Evolutionary conservation across 2,329 filamentous ascomycete species (phyloP), one percentile per base, ranked within the genome.

Genomic region (Diaporthe nobilis): DNA sequence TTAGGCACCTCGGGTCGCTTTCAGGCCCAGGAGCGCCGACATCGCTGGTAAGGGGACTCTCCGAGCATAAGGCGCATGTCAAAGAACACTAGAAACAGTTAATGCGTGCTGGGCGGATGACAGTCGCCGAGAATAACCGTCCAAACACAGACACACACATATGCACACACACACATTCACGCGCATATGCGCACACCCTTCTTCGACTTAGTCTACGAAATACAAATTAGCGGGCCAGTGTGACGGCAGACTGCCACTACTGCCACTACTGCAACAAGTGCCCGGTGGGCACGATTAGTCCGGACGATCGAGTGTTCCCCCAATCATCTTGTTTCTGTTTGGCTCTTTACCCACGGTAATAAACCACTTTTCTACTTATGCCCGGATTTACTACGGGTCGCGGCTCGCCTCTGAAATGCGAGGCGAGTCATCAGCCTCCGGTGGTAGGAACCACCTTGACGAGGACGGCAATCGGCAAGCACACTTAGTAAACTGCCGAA

Each of bases 271-370:
- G 20, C 67, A 37, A 34, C 72, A 42, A 55, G n/a, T 55, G 34
- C 31, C 65, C 49, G 42, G 31, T 74, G 49, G 72, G 57, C 49
- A 60, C 49, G 22, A 6, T 49, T 65, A 55, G 75, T 42, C 55
- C 72, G 39, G 72, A 47, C 65, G 58, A 61, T 67, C 65, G 49
- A 44, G 42, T 37, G 17, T 20, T 58, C 4, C 28, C 39, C 75
- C 75, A 76, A 76, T 76, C 63, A 76, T 49, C 34, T 60, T 28
- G 25, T 53, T 70, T 22, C 39, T 60, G 67, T 47, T 76, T 34
- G 44, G 44, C 34, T 51, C 47, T 67, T 63, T 58, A 37, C 34
- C 55, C 51, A 44, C 74, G 74, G 74, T 31, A 70, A 76, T 76
- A 76, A 74, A 58, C 44, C 34, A n/a, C 12, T 15, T 57, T 49